A percentile compares a stretch with the other conserved stretches of the same genome.
Conservation (phyloP, 192 early-diverging fungal species). For the Backusella liffmaniae region DNA sequence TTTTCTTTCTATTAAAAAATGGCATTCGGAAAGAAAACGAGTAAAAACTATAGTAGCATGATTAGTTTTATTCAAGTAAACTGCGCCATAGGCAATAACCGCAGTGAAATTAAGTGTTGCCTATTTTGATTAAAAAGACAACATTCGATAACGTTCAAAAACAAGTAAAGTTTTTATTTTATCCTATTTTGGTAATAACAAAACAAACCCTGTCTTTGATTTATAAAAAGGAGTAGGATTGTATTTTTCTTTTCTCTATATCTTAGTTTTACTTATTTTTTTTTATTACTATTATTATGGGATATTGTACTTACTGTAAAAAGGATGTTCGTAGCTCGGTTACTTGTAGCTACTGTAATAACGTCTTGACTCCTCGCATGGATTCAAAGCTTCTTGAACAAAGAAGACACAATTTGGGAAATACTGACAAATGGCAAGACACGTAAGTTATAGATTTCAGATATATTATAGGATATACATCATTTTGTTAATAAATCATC, state of each 20-base stretch:
- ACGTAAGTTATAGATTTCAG: neutral
- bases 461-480: neutral
- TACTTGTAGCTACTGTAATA: neutral
- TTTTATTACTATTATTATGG: neutral
- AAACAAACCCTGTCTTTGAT: neutral
- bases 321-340: constrained; percentile 6
- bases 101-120: neutral
- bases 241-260: neutral
- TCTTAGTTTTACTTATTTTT: neutral
- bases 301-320: constrained; percentile 12
- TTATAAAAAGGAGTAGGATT: neutral
- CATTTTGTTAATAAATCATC: neutral
- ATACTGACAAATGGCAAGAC: constrained; percentile 8
- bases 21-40: neutral
- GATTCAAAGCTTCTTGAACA: neutral
- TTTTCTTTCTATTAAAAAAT: neutral
- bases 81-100: neutral
- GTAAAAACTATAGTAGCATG: neutral
- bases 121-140: neutral
- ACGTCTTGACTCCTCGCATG: neutral
- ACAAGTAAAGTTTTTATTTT: neutral
- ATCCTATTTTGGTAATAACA: constrained; percentile 1
- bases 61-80: neutral
- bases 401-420: neutral
- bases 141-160: neutral